A percentile compares a stretch with the other conserved stretches of the same genome.
phyloP scores from a whole-genome alignment of 345 rosid species.

The Populus davidiana region DNA sequence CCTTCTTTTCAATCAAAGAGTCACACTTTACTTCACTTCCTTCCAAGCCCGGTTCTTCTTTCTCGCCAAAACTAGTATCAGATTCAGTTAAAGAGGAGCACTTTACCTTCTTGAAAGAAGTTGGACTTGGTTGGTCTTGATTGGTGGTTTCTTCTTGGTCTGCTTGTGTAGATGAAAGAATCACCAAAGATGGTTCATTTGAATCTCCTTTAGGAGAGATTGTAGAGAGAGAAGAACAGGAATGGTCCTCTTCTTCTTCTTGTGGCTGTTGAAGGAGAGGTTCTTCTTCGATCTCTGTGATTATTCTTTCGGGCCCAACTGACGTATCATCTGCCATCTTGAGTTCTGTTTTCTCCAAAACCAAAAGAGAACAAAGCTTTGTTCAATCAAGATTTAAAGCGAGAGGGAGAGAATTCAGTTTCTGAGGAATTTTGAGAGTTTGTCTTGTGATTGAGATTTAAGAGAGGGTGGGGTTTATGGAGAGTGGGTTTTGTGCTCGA shows the following conservation, averaged over 20 bases:
- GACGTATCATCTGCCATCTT: not conserved
- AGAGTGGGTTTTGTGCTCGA: not conserved
- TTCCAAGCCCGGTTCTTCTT: slow-evolving; percentile 23
- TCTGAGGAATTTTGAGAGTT: not conserved
- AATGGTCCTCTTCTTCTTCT: not conserved
- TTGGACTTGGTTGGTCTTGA: slow-evolving; percentile 20
- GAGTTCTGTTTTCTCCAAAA: not conserved
- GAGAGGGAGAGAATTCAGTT: not conserved
- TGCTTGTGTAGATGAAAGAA: slow-evolving; percentile 17
- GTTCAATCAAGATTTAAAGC: not conserved
- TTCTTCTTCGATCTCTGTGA: slow-evolving; percentile 13
- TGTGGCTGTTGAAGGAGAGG: not conserved
- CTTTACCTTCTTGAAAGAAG: slow-evolving; percentile 22
- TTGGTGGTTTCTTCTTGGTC: slow-evolving; percentile 4
- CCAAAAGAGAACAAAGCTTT: not conserved
- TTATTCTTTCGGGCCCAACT: slow-evolving; percentile 18
- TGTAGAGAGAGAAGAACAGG: too few relatives aligned
- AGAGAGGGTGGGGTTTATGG: not conserved
- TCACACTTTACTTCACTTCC: slow-evolving; percentile 20
- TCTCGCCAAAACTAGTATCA: not conserved
- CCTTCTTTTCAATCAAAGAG: slow-evolving; percentile 14
- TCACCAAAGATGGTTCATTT: slow-evolving; percentile 11
- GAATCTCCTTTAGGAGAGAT: not conserved
- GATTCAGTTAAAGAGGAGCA: slow-evolving; percentile 17
- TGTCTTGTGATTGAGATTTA: not conserved